Percentiles rank a stretch among this genome's conserved stretches.
phyloP scores from a whole-genome alignment of 768 basidiomycete genomes.

The Nevesoporus exiguus region DNA sequence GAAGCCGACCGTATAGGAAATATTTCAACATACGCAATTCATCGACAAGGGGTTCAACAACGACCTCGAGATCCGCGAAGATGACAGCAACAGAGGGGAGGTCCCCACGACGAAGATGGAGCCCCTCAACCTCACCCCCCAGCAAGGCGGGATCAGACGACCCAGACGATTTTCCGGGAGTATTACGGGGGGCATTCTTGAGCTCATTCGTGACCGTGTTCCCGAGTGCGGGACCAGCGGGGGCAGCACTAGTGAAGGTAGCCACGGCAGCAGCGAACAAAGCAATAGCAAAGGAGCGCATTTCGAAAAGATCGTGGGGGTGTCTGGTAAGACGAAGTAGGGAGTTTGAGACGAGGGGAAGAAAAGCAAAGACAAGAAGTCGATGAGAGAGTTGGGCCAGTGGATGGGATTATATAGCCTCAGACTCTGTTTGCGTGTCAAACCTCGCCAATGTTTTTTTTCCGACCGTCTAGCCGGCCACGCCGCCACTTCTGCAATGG shows the following conservation, averaged over 20 bases:
- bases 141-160: not conserved
- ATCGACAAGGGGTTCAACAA: not conserved
- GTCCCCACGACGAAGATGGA: not conserved
- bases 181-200: too few relatives aligned
- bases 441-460: conserved; percentile 1
- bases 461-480: not conserved
- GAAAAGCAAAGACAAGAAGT: conserved; percentile 19
- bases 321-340: conserved; percentile 12
- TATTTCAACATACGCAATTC: not conserved
- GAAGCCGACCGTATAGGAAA: not conserved
- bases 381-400: conserved; percentile 4
- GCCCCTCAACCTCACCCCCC: not conserved
- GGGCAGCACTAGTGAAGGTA: conserved; percentile 25
- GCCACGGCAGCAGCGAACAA: conserved; percentile 30
- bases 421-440: not conserved
- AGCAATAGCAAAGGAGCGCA: conserved; percentile 34
- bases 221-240: conserved; percentile 9
- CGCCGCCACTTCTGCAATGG: not conserved
- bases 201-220: too few relatives aligned
- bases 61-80: conserved; percentile 8
- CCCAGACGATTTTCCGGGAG: too few relatives aligned
- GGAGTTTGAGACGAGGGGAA: not conserved
- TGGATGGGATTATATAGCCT: conserved; percentile 19
- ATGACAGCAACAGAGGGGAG: conserved; percentile 24
- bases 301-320: conserved; percentile 34